Evolutionary conservation across 2,329 filamentous ascomycete genomes (phyloP).

Genomic region (Colletotrichum tropicicola): DNA sequence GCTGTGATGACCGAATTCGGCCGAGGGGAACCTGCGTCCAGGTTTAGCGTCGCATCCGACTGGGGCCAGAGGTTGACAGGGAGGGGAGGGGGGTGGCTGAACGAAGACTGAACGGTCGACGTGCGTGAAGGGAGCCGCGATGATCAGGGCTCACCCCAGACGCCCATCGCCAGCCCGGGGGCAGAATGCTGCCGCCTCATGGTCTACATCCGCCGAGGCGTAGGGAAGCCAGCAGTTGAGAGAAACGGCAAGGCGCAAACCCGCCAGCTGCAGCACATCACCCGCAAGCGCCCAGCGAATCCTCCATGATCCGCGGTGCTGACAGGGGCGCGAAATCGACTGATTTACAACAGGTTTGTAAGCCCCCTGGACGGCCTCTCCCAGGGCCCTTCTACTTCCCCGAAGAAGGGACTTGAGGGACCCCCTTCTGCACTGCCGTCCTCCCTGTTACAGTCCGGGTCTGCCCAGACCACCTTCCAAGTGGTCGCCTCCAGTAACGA

Average conservation of each 20-base stretch:
- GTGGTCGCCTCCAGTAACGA: not conserved
- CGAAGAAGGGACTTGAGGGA: not conserved
- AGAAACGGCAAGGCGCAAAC: not conserved
- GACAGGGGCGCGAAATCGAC: not conserved
- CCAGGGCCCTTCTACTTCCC: not conserved
- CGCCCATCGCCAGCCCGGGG: not conserved
- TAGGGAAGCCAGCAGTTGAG: not conserved
- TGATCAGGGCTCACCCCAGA: conserved; percentile 4
- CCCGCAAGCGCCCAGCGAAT: not conserved
- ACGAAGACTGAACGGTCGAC: not conserved
- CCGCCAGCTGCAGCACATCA: not conserved
- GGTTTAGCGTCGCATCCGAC: conserved; percentile 1
- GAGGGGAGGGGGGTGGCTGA: not conserved
- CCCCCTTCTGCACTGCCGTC: not conserved
- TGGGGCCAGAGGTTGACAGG: not conserved
- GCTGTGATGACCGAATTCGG: conserved; percentile 9
- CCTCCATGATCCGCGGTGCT: not conserved
- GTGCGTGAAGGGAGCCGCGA: conserved; percentile 5
- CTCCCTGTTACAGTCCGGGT: not conserved
- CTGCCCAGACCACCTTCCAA: not conserved
- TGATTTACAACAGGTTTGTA: conserved; percentile 18
- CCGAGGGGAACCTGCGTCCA: not conserved
- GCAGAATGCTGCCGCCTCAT: not conserved
- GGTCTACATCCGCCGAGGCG: not conserved
- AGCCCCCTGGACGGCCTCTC: not conserved